A percentile compares a stretch with the other conserved stretches of the same genome.
Evolutionary conservation across 2,329 filamentous ascomycete genomes (phyloP).

Genomic region (Orbilia brochopaga): DNA sequence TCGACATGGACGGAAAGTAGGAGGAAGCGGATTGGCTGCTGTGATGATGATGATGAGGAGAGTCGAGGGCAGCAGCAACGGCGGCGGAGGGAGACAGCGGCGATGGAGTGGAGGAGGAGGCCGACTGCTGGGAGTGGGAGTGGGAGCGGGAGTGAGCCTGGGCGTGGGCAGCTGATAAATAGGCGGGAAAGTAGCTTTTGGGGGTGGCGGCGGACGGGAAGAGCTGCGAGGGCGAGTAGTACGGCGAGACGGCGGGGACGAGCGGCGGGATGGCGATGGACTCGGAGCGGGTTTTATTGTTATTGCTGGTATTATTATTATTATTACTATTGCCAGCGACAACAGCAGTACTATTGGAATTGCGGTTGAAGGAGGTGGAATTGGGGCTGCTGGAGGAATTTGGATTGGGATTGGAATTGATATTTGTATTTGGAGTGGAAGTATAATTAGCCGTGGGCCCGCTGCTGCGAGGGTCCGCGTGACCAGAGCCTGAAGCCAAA

Average conservation of each 20-base stretch:
- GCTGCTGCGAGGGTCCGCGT: background rate
- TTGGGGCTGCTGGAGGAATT: background rate
- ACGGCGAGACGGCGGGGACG: slow-evolving; percentile 24
- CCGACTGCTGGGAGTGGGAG: background rate
- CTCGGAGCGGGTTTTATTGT: background rate
- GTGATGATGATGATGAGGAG: too few relatives aligned
- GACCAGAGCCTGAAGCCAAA: background rate
- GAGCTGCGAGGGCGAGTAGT: slow-evolving; percentile 43
- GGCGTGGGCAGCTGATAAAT: slow-evolving; percentile 11
- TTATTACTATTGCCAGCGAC: too few relatives aligned
- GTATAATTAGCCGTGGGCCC: background rate
- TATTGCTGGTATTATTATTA: too few relatives aligned
- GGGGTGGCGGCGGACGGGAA: slow-evolving; percentile 19
- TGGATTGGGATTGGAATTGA: too few relatives aligned
- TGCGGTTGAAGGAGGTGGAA: slow-evolving; percentile 1
- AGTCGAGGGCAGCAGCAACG: slow-evolving; percentile 8
- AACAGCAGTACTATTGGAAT: background rate
- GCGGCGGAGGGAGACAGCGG: slow-evolving; percentile 4
- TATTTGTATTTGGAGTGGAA: background rate
- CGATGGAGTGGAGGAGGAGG: background rate
- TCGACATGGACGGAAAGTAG: slow-evolving; percentile 14
- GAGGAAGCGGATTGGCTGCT: slow-evolving; percentile 8
- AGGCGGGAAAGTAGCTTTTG: slow-evolving; percentile 46
- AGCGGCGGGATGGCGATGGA: slow-evolving; percentile 33
- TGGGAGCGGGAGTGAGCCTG: background rate